Conservation (phyloP, 2,329 filamentous ascomycete genomes). For the Aureobasidium subglaciale region DNA sequence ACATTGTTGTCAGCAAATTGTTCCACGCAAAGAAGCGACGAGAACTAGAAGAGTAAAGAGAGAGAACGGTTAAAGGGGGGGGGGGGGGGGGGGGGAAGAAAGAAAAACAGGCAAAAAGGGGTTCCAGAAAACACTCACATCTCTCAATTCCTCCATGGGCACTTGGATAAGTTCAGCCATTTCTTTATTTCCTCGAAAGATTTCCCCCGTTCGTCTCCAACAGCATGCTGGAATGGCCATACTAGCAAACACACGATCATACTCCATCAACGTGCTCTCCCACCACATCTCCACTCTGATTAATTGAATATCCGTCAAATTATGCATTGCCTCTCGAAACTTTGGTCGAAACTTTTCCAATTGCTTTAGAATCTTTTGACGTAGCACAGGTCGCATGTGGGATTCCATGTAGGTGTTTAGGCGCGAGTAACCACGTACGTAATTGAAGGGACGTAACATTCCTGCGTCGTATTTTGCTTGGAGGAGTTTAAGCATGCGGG, state of each 20-base stretch:
- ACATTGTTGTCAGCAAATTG: background rate
- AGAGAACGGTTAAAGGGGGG: too few relatives aligned
- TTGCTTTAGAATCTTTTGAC: conserved; percentile 85
- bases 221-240: conserved; percentile 98
- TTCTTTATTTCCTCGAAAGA: conserved; percentile 94
- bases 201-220: conserved; percentile 94
- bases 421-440: conserved; percentile 89
- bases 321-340: conserved; percentile 90
- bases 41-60: background rate
- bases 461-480: conserved; percentile 95
- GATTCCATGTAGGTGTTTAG: conserved; percentile 87
- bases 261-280: conserved; percentile 91
- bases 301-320: conserved; percentile 85
- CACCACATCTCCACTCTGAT: conserved; percentile 99
- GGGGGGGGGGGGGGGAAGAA: conserved; percentile 5
- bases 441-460: conserved; percentile 93
- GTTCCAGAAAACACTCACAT: conserved; percentile 64
- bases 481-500: conserved; percentile 89
- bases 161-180: conserved; percentile 97
- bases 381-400: conserved; percentile 72
- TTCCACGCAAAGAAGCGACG: background rate
- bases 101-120: too few relatives aligned
- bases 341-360: conserved; percentile 90
- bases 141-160: conserved; percentile 80
- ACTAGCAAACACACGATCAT: conserved; percentile 94